A percentile compares a stretch with the other conserved stretches of the same genome.
Evolutionary conservation across 257 asterid species (phyloP).

Genomic region (Nicotiana undulata): DNA sequence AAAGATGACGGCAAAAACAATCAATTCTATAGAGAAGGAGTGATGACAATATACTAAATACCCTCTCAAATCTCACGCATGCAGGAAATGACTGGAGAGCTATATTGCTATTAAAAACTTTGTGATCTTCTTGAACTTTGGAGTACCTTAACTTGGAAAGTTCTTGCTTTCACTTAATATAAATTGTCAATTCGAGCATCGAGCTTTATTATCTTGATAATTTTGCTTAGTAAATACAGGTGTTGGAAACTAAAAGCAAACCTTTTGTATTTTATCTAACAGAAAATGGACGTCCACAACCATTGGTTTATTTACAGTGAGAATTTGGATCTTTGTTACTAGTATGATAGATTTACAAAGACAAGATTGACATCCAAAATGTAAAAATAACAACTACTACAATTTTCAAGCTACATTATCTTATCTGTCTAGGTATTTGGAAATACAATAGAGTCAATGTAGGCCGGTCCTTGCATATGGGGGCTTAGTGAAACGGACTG

Average conservation of each 20-base stretch:
- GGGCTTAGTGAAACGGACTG: background rate
- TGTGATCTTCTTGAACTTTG: constrained; percentile 3
- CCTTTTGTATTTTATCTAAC: background rate
- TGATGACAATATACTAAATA: background rate
- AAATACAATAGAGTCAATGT: background rate
- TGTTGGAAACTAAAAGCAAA: background rate
- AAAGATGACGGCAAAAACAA: background rate
- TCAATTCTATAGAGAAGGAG: background rate
- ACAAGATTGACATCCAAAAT: background rate
- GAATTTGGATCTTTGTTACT: background rate
- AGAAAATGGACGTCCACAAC: background rate
- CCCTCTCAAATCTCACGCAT: background rate
- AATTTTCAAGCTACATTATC: background rate
- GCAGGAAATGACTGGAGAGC: constrained; percentile 4
- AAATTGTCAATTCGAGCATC: constrained; percentile 26
- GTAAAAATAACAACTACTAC: too few relatives aligned
- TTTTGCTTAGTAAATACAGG: constrained; percentile 6
- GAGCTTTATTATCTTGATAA: constrained; percentile 29
- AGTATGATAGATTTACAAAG: background rate
- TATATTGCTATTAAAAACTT: constrained; percentile 3
- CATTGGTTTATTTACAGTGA: background rate
- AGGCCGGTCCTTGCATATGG: background rate
- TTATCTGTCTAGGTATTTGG: background rate
- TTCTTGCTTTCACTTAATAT: constrained; percentile 21
- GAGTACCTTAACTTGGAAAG: background rate